These are phyloP conservation scores for Alternaria sp. DNA, from an alignment of 2,329 filamentous ascomycete species.

Conservation along the genomic window DNA sequence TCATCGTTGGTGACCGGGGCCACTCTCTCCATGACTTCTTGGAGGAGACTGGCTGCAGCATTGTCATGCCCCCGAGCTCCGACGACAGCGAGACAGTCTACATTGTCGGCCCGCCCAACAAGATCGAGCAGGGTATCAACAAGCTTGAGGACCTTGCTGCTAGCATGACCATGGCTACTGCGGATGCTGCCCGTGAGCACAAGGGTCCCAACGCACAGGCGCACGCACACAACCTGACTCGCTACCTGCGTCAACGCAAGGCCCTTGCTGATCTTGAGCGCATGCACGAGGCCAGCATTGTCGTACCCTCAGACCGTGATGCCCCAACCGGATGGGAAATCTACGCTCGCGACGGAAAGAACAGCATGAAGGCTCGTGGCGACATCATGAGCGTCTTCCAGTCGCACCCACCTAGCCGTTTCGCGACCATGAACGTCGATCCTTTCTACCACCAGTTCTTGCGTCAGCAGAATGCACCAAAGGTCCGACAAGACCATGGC, in stretches of 20 bases:
- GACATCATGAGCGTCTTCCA: slow-evolving; percentile 77
- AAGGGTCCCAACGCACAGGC: slow-evolving; percentile 73
- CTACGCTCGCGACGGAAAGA: slow-evolving; percentile 85
- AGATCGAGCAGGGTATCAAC: slow-evolving; percentile 76
- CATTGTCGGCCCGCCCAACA: slow-evolving; percentile 78
- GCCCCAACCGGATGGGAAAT: slow-evolving; percentile 83
- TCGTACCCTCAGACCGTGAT: slow-evolving; percentile 73
- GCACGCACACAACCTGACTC: slow-evolving; percentile 85
- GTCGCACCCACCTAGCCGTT: slow-evolving; percentile 74
- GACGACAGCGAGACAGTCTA: slow-evolving; percentile 84
- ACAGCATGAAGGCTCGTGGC: slow-evolving; percentile 74
- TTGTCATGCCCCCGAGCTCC: slow-evolving; percentile 77
- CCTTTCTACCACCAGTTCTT: slow-evolving; percentile 81
- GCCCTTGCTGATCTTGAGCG: slow-evolving; percentile 84
- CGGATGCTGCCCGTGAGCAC: slow-evolving; percentile 83
- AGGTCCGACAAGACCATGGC: slow-evolving; percentile 71
- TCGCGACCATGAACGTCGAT: slow-evolving; percentile 72
- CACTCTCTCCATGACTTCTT: slow-evolving; percentile 85
- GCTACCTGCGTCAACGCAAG: slow-evolving; percentile 82
- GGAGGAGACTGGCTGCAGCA: slow-evolving; percentile 85
- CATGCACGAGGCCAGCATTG: slow-evolving; percentile 83
- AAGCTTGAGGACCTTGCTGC: slow-evolving; percentile 88
- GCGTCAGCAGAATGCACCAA: slow-evolving; percentile 66
- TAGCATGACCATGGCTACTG: slow-evolving; percentile 81
- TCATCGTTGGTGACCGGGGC: slow-evolving; percentile 87